Conservation (phyloP, 1,284 basidiomycete genomes). For the Irpex lacteus region DNA sequence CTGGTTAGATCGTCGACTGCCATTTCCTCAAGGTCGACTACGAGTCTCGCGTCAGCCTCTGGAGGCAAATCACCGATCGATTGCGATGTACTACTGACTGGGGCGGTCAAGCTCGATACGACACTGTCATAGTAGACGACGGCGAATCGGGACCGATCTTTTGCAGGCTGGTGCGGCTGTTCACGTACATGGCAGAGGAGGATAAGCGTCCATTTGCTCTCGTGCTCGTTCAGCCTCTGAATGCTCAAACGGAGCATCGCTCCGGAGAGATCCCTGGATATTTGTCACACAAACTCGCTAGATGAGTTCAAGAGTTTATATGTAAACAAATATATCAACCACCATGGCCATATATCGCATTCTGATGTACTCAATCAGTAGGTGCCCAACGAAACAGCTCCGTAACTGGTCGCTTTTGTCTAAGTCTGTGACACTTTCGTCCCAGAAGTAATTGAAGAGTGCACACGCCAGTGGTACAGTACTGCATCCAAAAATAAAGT, state of each 20-base stretch:
- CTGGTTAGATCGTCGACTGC: conserved; percentile 14
- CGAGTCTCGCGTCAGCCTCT: conserved; percentile 25
- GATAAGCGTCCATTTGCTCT: neutral
- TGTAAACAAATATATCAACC: neutral
- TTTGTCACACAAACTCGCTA: too few species aligned
- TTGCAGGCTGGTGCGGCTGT: neutral
- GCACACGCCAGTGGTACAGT: too few species aligned
- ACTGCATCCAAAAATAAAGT: too few species aligned
- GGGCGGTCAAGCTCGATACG: conserved; percentile 21
- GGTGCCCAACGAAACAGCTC: too few species aligned
- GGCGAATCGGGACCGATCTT: neutral
- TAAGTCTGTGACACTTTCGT: too few species aligned
- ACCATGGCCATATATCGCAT: too few species aligned
- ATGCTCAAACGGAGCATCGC: neutral
- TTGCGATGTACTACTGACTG: conserved; percentile 26
- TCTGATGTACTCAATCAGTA: too few species aligned
- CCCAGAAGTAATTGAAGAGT: too few species aligned
- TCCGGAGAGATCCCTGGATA: neutral
- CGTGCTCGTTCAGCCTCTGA: neutral
- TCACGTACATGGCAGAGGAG: neutral
- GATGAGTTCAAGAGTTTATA: too few species aligned
- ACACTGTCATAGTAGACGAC: conserved; percentile 22
- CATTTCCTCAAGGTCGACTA: conserved; percentile 23
- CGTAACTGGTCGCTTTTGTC: too few species aligned
- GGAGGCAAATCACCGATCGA: conserved; percentile 21